These are phyloP conservation scores for Heritiera fomes DNA, from an alignment of 345 rosid species.

Conservation along the genomic window DNA sequence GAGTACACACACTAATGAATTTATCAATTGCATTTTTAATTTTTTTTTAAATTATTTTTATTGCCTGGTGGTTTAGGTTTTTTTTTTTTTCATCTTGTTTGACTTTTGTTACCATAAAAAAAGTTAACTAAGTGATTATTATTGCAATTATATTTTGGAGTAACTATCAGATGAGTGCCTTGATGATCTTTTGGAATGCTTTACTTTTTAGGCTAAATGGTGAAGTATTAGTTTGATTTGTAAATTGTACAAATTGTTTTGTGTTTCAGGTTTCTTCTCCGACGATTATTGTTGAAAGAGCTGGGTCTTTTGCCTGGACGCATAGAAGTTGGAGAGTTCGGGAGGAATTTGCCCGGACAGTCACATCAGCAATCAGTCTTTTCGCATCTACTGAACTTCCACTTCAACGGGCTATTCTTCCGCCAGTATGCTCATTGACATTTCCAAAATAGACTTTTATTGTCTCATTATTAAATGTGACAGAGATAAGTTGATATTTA, in stretches of 20 bases:
- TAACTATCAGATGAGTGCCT: neutral
- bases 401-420: conserved; percentile 93
- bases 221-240: neutral
- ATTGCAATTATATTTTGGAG: neutral
- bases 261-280: conserved; percentile 89
- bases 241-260: conserved; percentile 9
- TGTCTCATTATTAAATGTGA: conserved; percentile 4
- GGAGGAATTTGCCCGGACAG: conserved; percentile 95
- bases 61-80: neutral
- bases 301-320: conserved; percentile 94
- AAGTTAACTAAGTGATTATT: neutral
- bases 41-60: neutral
- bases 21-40: neutral
- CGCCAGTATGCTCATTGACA: conserved; percentile 58
- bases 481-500: conserved; percentile 11
- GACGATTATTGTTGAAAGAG: conserved; percentile 93
- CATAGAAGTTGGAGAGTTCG: conserved; percentile 98
- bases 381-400: conserved; percentile 94
- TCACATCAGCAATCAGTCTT: conserved; percentile 88
- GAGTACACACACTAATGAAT: neutral
- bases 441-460: conserved; percentile 11
- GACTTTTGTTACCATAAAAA: neutral
- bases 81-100: neutral
- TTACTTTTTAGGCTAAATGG: neutral
- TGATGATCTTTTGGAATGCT: neutral